A percentile compares a stretch with the other conserved stretches of the same genome.
Evolutionary conservation across 441 rosid species (phyloP).

Genomic region (Aleurites moluccanus): DNA sequence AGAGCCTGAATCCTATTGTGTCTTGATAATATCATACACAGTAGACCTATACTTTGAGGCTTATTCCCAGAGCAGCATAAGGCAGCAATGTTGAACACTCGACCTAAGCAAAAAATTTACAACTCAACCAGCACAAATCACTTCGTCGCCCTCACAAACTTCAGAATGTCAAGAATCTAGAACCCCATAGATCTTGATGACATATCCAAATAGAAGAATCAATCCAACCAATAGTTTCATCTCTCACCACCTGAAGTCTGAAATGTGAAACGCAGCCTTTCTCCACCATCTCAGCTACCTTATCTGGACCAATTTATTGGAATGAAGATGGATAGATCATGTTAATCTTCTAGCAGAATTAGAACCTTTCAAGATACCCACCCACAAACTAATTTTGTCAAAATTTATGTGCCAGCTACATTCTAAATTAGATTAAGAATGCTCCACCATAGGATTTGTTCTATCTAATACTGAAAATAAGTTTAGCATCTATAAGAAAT

Average conservation of each 20-base stretch:
- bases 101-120: neutral
- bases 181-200: neutral
- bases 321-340: neutral
- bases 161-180: neutral
- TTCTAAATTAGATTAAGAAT: neutral
- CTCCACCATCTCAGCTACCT: neutral
- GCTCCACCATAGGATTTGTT: neutral
- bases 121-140: neutral
- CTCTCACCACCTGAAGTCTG: neutral
- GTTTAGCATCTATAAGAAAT: neutral
- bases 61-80: neutral
- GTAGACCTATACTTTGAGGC: neutral
- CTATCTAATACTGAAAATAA: neutral
- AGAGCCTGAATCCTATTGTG: neutral
- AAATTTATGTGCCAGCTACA: neutral
- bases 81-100: neutral
- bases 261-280: neutral
- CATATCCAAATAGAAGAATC: neutral
- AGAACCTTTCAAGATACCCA: neutral
- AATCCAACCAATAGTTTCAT: neutral
- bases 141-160: neutral
- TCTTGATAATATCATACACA: neutral
- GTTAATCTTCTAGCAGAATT: constrained; percentile 1
- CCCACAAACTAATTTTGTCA: neutral
- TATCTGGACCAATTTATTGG: neutral